These are phyloP conservation scores for Scheffersomyces coipomensis DNA, from an alignment of 805 yeast genomes.

Conservation along the genomic window DNA sequence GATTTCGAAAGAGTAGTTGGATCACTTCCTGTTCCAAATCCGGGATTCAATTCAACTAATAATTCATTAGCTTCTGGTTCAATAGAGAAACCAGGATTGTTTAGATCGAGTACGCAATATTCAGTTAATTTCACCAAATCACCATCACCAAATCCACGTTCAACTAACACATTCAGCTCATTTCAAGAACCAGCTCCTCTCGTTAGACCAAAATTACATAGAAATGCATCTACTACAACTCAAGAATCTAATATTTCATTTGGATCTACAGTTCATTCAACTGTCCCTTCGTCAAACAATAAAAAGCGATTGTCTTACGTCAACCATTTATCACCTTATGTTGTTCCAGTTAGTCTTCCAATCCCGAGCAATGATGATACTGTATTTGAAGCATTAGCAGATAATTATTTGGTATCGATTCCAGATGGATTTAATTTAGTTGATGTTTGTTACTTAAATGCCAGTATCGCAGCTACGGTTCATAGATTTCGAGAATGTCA, in stretches of 20 bases:
- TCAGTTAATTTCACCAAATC: conserved; percentile 13
- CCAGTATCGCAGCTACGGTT: conserved; percentile 53
- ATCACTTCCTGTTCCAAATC: conserved; percentile 14
- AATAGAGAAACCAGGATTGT: conserved; percentile 17
- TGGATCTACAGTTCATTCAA: conserved; percentile 12
- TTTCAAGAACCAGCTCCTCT: conserved; percentile 18
- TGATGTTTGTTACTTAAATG: conserved; percentile 58
- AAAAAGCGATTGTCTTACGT: conserved; percentile 1
- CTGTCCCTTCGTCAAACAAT: conserved; percentile 2
- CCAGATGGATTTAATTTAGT: conserved; percentile 49
- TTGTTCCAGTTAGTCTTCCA: conserved; percentile 43
- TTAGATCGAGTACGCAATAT: conserved; percentile 17
- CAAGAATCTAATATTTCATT: conserved; percentile 26
- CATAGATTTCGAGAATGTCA: conserved; percentile 55
- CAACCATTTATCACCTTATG: conserved; percentile 25
- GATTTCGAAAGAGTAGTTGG: conserved; percentile 7
- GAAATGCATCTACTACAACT: conserved; percentile 35
- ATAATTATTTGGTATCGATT: conserved; percentile 45
- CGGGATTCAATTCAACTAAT: conserved; percentile 4
- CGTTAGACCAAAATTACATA: conserved; percentile 26
- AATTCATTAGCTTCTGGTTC: conserved; percentile 14
- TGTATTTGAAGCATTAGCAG: conserved; percentile 48
- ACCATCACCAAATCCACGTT: conserved; percentile 18
- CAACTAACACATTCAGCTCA: conserved; percentile 5
- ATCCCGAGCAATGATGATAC: conserved; percentile 41